phyloP scores from a whole-genome alignment of 2,329 filamentous ascomycete genomes.

The Stemphylium beticola region DNA sequence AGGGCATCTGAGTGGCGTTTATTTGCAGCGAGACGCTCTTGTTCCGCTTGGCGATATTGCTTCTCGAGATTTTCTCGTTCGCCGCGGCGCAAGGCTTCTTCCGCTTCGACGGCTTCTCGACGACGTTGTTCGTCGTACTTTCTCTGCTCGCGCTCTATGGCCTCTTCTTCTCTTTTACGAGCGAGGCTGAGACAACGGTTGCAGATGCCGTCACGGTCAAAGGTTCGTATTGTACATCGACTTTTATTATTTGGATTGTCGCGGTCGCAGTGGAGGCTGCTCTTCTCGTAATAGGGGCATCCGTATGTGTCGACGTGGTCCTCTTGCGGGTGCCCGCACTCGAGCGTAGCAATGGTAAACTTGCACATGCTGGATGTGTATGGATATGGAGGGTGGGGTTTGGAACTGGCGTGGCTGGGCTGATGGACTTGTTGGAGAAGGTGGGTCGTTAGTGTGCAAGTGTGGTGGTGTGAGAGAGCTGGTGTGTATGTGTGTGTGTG shows the following conservation, averaged over 20 bases:
- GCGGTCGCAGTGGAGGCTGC: conserved; percentile 22
- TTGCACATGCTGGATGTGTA: conserved; percentile 25
- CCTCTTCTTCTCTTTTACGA: conserved; percentile 16
- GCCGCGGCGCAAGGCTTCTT: conserved; percentile 13
- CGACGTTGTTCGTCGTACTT: conserved; percentile 13
- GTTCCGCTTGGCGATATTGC: conserved; percentile 5
- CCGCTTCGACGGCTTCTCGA: conserved; percentile 11
- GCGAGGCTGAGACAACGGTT: conserved; percentile 17
- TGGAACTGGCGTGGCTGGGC: neutral
- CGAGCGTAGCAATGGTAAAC: conserved; percentile 25
- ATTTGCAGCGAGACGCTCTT: conserved; percentile 5
- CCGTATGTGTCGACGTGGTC: conserved; percentile 25
- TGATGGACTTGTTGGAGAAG: neutral
- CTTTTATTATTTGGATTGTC: conserved; percentile 22
- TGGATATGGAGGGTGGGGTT: neutral
- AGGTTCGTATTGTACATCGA: conserved; percentile 17
- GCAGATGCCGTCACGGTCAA: conserved; percentile 23
- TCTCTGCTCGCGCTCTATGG: conserved; percentile 17
- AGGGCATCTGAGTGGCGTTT: neutral
- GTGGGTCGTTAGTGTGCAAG: neutral
- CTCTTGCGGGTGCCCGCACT: conserved; percentile 27
- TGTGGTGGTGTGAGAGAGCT: conserved; percentile 9
- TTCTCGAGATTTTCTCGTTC: conserved; percentile 9
- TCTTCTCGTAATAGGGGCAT: conserved; percentile 23
- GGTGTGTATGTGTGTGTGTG: conserved; percentile 3